Conservation (phyloP, 148 eudicot species). For the Amaranthus cruentus region DNA sequence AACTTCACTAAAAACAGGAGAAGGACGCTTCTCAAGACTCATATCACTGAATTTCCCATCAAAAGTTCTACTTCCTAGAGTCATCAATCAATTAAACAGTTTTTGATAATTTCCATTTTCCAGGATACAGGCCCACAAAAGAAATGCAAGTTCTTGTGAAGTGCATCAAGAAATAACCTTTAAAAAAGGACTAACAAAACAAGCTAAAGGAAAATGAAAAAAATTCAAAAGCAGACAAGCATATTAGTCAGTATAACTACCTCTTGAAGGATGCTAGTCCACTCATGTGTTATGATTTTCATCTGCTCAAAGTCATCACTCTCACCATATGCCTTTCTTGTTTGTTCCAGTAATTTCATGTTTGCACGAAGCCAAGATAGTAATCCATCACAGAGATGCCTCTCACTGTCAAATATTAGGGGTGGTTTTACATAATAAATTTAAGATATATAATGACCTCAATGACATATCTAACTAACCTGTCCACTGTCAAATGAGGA, state of each 20-base stretch:
- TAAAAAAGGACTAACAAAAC: neutral
- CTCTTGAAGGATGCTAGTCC: slow-evolving; percentile 43
- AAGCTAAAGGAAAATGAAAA: neutral
- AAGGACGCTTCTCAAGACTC: too few species aligned
- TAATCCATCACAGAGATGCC: slow-evolving; percentile 72
- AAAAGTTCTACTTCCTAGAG: neutral
- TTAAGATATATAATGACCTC: neutral
- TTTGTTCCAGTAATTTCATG: slow-evolving; percentile 24
- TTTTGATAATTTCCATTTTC: neutral
- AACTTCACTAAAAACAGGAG: too few species aligned
- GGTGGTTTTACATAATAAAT: neutral
- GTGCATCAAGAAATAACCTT: neutral
- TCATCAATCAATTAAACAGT: neutral
- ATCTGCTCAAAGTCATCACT: slow-evolving; percentile 16
- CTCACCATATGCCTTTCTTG: slow-evolving; percentile 19
- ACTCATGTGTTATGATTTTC: slow-evolving; percentile 13
- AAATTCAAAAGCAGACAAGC: slow-evolving; percentile 4
- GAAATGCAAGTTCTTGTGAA: neutral
- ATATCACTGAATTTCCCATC: too few species aligned
- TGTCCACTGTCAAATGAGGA: slow-evolving; percentile 64
- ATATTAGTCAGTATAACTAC: slow-evolving; percentile 28
- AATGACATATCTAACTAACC: slow-evolving; percentile 39
- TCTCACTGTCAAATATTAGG: slow-evolving; percentile 53
- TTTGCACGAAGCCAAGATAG: slow-evolving; percentile 59
- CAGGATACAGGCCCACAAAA: neutral